These are phyloP conservation scores for Fusarium bactridioides DNA, from an alignment of 2,329 filamentous ascomycete species.

Conservation along the genomic window DNA sequence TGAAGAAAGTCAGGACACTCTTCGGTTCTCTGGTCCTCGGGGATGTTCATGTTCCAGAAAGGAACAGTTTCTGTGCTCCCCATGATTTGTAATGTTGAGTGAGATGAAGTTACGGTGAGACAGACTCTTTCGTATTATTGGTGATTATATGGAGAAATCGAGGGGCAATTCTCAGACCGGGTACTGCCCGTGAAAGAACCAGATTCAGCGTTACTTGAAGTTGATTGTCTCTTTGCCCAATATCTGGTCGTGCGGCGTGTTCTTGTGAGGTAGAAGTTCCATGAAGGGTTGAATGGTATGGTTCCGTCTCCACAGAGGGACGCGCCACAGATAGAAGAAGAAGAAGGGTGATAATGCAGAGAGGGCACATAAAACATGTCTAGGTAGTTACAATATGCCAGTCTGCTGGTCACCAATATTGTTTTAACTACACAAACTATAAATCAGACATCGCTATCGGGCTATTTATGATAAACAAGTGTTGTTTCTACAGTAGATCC, in stretches of 20 bases:
- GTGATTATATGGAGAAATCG: not conserved
- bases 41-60: conserved; percentile 87
- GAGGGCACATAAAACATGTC: not conserved
- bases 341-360: not conserved
- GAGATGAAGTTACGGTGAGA: conserved; percentile 24
- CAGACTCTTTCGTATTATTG: not conserved
- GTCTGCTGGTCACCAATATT: not conserved
- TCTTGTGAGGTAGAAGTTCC: not conserved
- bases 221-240: not conserved
- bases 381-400: not conserved
- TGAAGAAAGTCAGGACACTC: conserved; percentile 77
- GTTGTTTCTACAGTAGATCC: not conserved
- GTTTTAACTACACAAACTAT: not conserved
- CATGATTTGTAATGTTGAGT: conserved; percentile 43
- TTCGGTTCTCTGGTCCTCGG: conserved; percentile 64
- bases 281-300: not conserved
- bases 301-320: conserved; percentile 10
- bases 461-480: not conserved
- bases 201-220: not conserved
- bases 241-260: not conserved
- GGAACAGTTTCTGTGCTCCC: conserved; percentile 53
- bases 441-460: not conserved
- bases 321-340: not conserved
- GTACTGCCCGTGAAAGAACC: not conserved
- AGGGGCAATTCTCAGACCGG: not conserved